phyloP scores from a whole-genome alignment of 2,329 filamentous ascomycete genomes.

The Thelonectria blattea region DNA sequence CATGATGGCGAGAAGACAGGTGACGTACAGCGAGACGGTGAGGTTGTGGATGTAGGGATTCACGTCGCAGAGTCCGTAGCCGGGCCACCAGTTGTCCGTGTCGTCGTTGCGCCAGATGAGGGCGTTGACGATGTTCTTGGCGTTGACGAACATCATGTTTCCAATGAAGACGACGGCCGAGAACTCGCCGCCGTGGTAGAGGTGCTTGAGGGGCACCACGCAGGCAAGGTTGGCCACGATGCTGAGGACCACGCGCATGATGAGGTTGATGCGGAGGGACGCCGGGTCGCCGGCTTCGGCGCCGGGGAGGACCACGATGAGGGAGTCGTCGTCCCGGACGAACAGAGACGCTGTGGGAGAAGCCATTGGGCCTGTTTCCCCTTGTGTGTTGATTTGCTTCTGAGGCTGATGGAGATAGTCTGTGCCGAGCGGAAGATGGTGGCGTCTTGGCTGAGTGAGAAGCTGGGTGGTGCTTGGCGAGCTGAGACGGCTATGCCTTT shows the following conservation, averaged over 20 bases:
- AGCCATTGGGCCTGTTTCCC: conserved; percentile 22
- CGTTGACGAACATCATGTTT: conserved; percentile 54
- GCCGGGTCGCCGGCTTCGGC: conserved; percentile 38
- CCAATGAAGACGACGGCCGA: conserved; percentile 57
- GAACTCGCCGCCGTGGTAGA: conserved; percentile 60
- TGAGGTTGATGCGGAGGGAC: conserved; percentile 51
- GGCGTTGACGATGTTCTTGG: conserved; percentile 55
- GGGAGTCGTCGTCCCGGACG: conserved; percentile 28
- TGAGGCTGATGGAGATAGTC: neutral
- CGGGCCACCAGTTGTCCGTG: conserved; percentile 56
- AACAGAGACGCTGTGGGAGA: conserved; percentile 23
- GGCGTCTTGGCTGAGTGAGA: conserved; percentile 1
- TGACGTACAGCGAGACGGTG: conserved; percentile 52
- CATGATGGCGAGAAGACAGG: conserved; percentile 62
- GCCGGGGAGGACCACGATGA: conserved; percentile 32
- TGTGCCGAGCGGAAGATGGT: neutral
- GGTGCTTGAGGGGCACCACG: conserved; percentile 57
- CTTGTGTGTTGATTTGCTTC: neutral
- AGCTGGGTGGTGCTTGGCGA: conserved; percentile 13
- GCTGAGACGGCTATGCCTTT: neutral
- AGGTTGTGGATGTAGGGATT: conserved; percentile 56
- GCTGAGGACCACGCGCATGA: conserved; percentile 55
- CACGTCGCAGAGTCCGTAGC: conserved; percentile 61
- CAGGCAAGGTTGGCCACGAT: conserved; percentile 53
- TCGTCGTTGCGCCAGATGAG: conserved; percentile 61